These are phyloP conservation scores for Ogataea ramenticola DNA, from an alignment of 805 yeast species.

Conservation along the genomic window DNA sequence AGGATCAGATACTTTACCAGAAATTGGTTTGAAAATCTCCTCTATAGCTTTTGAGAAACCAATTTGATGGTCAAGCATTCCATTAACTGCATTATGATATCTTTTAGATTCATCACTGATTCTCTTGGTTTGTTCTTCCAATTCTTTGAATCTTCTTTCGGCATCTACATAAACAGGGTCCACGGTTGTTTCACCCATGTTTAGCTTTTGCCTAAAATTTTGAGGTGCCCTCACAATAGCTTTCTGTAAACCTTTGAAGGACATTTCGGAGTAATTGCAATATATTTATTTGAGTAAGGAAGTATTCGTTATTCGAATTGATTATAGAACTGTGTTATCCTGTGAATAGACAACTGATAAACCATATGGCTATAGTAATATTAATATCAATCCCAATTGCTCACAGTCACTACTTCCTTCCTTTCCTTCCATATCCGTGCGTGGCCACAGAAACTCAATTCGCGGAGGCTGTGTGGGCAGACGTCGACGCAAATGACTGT, in stretches of 20 bases:
- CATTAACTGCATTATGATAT: constrained; percentile 86
- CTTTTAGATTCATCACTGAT: constrained; percentile 84
- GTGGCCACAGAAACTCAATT: too few species aligned
- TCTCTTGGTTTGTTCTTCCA: constrained; percentile 84
- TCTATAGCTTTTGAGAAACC: constrained; percentile 95
- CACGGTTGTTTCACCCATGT: constrained; percentile 72
- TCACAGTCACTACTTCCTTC: too few species aligned
- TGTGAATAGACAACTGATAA: too few species aligned
- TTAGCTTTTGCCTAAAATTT: constrained; percentile 78
- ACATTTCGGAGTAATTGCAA: constrained; percentile 40
- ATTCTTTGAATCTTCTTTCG: constrained; percentile 89
- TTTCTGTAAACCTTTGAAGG: constrained; percentile 82
- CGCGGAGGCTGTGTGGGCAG: too few species aligned
- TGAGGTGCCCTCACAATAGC: constrained; percentile 87
- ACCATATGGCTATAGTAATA: too few species aligned
- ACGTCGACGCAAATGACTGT: too few species aligned
- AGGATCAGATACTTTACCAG: constrained; percentile 89
- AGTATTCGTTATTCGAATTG: too few species aligned
- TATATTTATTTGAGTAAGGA: too few species aligned
- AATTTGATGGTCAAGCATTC: constrained; percentile 88
- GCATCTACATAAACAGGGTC: constrained; percentile 94
- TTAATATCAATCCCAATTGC: too few species aligned
- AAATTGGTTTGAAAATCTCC: constrained; percentile 92
- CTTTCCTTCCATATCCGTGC: too few species aligned
- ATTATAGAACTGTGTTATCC: too few species aligned